phyloP scores from a whole-genome alignment of 768 basidiomycete species.

The Tremella yokohamensis region DNA sequence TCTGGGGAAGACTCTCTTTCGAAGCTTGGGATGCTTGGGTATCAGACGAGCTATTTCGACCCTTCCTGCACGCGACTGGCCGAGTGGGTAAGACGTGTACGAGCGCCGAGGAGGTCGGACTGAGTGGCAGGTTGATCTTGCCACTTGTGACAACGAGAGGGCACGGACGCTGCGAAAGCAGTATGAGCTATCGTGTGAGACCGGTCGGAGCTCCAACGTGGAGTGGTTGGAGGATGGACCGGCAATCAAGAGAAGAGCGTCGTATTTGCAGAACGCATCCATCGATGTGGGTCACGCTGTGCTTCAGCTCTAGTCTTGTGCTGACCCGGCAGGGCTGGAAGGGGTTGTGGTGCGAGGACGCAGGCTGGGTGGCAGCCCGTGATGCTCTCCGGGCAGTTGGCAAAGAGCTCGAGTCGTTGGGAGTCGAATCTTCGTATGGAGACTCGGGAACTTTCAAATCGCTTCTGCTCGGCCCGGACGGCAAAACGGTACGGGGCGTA shows the following conservation, averaged over 20 bases:
- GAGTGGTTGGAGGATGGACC: constrained; percentile 38
- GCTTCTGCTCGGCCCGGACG: constrained; percentile 28
- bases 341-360: constrained; percentile 32
- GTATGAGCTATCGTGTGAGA: constrained; percentile 23
- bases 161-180: constrained; percentile 13
- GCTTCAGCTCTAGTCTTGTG: neutral
- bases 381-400: constrained; percentile 44
- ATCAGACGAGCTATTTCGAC: constrained; percentile 40
- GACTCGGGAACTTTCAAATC: constrained; percentile 37
- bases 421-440: constrained; percentile 41
- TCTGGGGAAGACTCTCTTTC: neutral
- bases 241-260: constrained; percentile 25
- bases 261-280: constrained; percentile 23
- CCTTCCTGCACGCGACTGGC: constrained; percentile 40
- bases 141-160: constrained; percentile 17
- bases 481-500: constrained; percentile 34
- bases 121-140: constrained; percentile 24
- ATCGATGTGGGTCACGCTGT: constrained; percentile 8
- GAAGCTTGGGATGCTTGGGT: constrained; percentile 45
- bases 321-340: constrained; percentile 32
- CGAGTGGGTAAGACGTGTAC: constrained; percentile 24
- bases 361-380: constrained; percentile 47
- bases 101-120: neutral
- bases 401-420: constrained; percentile 24
- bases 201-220: constrained; percentile 6